A percentile compares a stretch with the other conserved stretches of the same genome.
Evolutionary conservation across 306 rosid species (phyloP).

Genomic region (Hippophae tibetana): DNA sequence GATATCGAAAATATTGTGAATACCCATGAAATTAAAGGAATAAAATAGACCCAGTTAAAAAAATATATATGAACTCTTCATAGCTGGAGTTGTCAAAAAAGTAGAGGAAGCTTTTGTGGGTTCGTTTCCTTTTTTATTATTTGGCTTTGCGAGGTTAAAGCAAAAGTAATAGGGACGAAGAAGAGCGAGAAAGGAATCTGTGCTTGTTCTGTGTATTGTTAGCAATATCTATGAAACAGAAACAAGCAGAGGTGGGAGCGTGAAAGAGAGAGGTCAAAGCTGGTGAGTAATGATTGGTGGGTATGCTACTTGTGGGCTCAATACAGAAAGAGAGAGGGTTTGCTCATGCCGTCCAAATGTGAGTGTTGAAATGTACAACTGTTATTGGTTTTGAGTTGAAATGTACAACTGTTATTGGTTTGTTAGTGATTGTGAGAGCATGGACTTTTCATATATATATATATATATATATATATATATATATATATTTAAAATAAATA

Average conservation of each 20-base stretch:
- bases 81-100: neutral
- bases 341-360: slow-evolving; percentile 9
- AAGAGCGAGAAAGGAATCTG: slow-evolving; percentile 1
- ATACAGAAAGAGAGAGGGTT: slow-evolving; percentile 9
- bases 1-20: neutral
- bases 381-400: too few relatives aligned
- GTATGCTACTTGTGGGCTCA: slow-evolving; percentile 30
- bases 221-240: slow-evolving; percentile 44
- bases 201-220: neutral
- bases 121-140: neutral
- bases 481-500: too few relatives aligned
- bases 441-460: too few relatives aligned
- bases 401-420: too few relatives aligned
- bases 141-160: neutral
- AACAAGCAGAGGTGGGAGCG: slow-evolving; percentile 5
- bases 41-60: slow-evolving; percentile 1
- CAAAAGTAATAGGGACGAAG: neutral
- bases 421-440: too few relatives aligned
- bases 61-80: neutral
- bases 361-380: too few relatives aligned
- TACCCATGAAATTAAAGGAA: slow-evolving; percentile 4
- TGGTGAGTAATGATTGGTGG: slow-evolving; percentile 75
- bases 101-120: slow-evolving; percentile 1
- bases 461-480: too few relatives aligned
- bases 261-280: slow-evolving; percentile 32